A percentile compares a stretch with the other conserved stretches of the same genome.
phyloP scores from a whole-genome alignment of 306 rosid genomes.

The Acacia confusa region DNA sequence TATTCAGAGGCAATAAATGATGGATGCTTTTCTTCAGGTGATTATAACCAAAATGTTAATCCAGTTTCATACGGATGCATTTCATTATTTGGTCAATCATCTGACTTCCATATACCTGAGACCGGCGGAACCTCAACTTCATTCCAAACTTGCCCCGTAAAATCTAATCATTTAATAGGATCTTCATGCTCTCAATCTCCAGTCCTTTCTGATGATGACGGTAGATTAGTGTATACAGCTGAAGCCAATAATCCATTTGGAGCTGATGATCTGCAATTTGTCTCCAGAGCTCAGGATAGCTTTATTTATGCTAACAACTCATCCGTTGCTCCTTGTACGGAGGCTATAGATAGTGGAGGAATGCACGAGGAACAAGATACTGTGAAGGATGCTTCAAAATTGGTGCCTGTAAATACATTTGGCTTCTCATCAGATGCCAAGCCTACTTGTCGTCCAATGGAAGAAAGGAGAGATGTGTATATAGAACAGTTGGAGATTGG shows the following conservation, averaged over 20 bases:
- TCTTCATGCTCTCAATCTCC: constrained; percentile 47
- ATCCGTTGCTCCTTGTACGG: constrained; percentile 49
- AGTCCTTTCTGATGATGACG: constrained; percentile 52
- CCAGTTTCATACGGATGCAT: constrained; percentile 44
- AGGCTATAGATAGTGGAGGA: constrained; percentile 31
- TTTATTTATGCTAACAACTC: constrained; percentile 57
- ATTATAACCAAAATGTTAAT: constrained; percentile 36
- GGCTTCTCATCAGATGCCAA: constrained; percentile 45
- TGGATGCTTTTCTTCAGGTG: constrained; percentile 52
- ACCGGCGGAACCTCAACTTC: constrained; percentile 31
- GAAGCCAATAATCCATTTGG: constrained; percentile 55
- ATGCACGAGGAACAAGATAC: constrained; percentile 48
- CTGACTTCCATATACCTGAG: constrained; percentile 40
- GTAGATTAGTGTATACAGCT: constrained; percentile 37
- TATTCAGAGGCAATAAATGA: constrained; percentile 66
- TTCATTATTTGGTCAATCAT: constrained; percentile 52
- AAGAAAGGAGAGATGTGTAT: constrained; percentile 40
- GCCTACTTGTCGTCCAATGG: constrained; percentile 43
- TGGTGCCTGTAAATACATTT: constrained; percentile 72
- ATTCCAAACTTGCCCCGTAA: constrained; percentile 35
- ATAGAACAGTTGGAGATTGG: constrained; percentile 53
- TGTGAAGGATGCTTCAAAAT: constrained; percentile 47
- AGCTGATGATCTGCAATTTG: constrained; percentile 59
- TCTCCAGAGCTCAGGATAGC: constrained; percentile 48
- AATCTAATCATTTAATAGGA: constrained; percentile 31